Evolutionary conservation across 768 basidiomycete species (phyloP).

Genomic region (Goffeauzyma gilvescens): DNA sequence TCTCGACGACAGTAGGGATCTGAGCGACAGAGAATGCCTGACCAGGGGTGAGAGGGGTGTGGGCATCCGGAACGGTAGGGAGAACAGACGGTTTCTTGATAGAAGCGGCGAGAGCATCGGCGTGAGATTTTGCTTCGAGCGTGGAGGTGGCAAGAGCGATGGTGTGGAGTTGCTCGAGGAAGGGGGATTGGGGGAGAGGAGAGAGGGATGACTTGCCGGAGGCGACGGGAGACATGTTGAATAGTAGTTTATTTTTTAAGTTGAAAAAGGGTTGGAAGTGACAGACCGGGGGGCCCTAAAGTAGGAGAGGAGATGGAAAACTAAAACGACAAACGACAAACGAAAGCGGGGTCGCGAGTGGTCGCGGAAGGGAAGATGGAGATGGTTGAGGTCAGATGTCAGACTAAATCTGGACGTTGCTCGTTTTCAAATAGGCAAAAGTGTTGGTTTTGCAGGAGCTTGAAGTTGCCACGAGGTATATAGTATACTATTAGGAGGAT

Average conservation of each 20-base stretch:
- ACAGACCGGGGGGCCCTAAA: too few relatives aligned
- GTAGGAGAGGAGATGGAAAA: too few relatives aligned
- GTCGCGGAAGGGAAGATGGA: too few relatives aligned
- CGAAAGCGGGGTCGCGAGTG: too few relatives aligned
- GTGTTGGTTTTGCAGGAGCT: too few relatives aligned
- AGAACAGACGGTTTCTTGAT: conserved; percentile 28
- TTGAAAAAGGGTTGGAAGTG: neutral
- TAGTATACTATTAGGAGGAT: too few relatives aligned
- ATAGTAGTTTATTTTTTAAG: neutral
- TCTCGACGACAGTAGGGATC: conserved; percentile 21
- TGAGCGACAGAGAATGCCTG: conserved; percentile 21
- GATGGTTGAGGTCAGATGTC: too few relatives aligned
- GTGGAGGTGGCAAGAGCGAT: conserved; percentile 26
- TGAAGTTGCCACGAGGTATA: too few relatives aligned
- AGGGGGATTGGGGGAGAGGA: conserved; percentile 22
- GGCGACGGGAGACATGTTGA: conserved; percentile 9
- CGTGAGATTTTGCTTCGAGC: conserved; percentile 28
- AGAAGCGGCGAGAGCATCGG: conserved; percentile 22
- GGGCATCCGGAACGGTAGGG: conserved; percentile 12
- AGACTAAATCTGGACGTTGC: too few relatives aligned
- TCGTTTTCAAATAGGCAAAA: too few relatives aligned
- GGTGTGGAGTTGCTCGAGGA: conserved; percentile 16
- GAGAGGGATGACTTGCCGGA: conserved; percentile 11
- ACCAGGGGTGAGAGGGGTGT: neutral
- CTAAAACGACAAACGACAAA: too few relatives aligned